Base-by-base conservation (phyloP, 2,329 filamentous ascomycete species). In the Aspergillus thermomutatus region DNA sequence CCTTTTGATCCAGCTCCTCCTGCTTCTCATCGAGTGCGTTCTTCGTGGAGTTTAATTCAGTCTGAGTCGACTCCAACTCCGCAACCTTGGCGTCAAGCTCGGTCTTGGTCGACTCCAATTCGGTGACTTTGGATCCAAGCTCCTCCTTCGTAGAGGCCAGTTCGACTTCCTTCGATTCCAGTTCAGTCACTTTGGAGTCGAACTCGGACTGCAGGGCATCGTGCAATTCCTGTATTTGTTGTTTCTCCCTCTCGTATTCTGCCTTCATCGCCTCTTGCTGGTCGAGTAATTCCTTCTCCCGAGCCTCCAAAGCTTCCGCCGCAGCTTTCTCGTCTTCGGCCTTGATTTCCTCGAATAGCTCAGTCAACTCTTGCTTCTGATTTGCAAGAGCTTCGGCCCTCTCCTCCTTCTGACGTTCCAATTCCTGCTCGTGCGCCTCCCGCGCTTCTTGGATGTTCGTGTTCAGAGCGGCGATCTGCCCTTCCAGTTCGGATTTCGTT, bases 301-400 rank as follows among this genome's bases (percentile, higher is more conserved):
- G 74, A 23, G 64, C 66, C 40, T 71, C 72, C 58, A 74, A 65
- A 14, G 63, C 66, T 53, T 77, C 73, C 2, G 69, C 66, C 23
- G 73, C 75, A 1, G 71, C 63, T 50, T 67, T 73, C 61, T 75
- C 72, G 41, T 78, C 75, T 57, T 78, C 76, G 4, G 64, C 66
- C 60, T 75, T 76, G 58, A 79, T 77, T 47, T 75, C 75, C 58
- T 82, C 79, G 41, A 80, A 81, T 3, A 75, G 61, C 10, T 77
- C 74, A n/a, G 79, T 78, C 40, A 78, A 61, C 40, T 76, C 74
- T 40, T 70, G 69, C 55, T 81, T 79, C 66, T 82, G 79, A n/a
- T 64, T 66, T 2, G 61, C 61, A 57, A 78, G 68, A 23, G 70
- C 70, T 27, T 71, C 67, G 17, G 63, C 59, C 50, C 71, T 72